Evolutionary conservation across 305 asterid species (phyloP), one percentile per base, ranked within the genome.

Genomic region (Fraxinus floribunda): DNA sequence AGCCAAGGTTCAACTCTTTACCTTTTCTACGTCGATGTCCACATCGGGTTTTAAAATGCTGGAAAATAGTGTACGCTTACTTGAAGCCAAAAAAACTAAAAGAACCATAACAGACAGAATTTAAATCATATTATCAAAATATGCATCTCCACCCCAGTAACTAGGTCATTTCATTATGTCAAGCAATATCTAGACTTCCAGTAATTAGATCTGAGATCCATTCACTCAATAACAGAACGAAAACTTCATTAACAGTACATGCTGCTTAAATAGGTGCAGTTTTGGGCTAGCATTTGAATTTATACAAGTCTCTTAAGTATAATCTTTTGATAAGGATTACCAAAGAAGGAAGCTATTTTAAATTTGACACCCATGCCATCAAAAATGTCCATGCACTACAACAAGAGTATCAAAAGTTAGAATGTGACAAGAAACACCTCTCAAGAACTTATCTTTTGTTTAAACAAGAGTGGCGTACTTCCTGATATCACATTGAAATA

Each of bases 61-160:
- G 38, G 5, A 29, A 70, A 30, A 70, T 15, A 29, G 39, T 70
- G 39, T 15, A 70, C 4, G 7, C 16, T 64, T 29, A 15, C 38
- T 75, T 78, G 74, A 81, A 78, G 84, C 75, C 76, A 41, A 76
- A 79, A 79, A 86, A 46, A 82, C 20, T 78, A 38, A 76, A 80
- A 52, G 77, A 75, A 76, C 76, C 39, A 26, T 30, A 66, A 16
- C 5, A 49, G 70, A 57, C 2, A 10, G n/a, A 62, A 74, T 36
- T 73, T 16, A 70, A 8, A 52, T 52, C 82, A 66, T 57, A 52
- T 81, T 73, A 68, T 55, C 75, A 73, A n/a, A 77, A 72, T 36
- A 22, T 49, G 86, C 76, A 80, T 83, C 38, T 29, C 76, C 78
- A 39, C n/a, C 74, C 18, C 73, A 73, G 73, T 73, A 38, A 30